A percentile compares a stretch with the other conserved stretches of the same genome.
These are phyloP conservation scores for Venturia oleaginea DNA, from an alignment of 2,329 filamentous ascomycete genomes.

Conservation along the genomic window DNA sequence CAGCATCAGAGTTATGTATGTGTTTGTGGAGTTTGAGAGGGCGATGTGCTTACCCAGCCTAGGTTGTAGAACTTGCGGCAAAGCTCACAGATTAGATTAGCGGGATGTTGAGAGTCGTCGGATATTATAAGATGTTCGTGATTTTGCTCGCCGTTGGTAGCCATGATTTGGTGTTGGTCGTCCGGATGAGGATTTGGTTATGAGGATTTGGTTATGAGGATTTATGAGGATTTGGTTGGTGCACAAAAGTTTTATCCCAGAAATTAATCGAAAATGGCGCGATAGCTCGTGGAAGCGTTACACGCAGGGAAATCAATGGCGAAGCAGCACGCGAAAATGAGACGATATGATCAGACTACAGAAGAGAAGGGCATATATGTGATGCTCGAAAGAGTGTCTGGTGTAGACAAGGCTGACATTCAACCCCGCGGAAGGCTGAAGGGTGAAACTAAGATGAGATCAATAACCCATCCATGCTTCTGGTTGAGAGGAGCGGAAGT, in stretches of 20 bases:
- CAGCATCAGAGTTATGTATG: constrained; percentile 5
- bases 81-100: constrained; percentile 86
- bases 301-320: not conserved
- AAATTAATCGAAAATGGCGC: not conserved
- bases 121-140: constrained; percentile 42
- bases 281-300: not conserved
- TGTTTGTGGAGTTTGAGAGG: constrained; percentile 10
- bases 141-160: constrained; percentile 13
- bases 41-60: constrained; percentile 60
- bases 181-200: not conserved
- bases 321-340: not conserved
- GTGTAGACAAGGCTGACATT: not conserved
- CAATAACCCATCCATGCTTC: no score
- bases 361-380: not conserved
- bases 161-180: not conserved
- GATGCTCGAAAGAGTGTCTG: not conserved
- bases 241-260: not conserved
- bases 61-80: constrained; percentile 93
- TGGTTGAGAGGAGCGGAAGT: no score
- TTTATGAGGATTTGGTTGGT: not conserved
- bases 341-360: not conserved
- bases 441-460: no score
- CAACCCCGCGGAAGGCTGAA: constrained; percentile 2
- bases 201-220: not conserved
- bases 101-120: constrained; percentile 71